Percentiles rank a stretch among this genome's conserved stretches.
These are phyloP conservation scores for Jatropha multifida DNA, from an alignment of 441 rosid species.

Conservation along the genomic window DNA sequence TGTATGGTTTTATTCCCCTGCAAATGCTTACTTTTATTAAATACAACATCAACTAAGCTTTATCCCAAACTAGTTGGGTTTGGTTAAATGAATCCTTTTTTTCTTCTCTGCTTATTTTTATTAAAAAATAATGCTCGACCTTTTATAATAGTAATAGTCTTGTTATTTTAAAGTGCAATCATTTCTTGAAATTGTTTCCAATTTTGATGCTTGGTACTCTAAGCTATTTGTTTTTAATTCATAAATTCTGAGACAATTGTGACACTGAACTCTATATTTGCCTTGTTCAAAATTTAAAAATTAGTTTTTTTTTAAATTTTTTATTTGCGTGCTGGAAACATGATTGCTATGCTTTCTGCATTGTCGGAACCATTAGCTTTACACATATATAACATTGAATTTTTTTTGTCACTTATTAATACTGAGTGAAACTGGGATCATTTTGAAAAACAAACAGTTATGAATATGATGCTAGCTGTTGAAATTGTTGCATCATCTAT, in stretches of 20 bases:
- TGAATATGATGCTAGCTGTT: background rate
- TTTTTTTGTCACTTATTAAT: background rate
- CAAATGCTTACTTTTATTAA: background rate
- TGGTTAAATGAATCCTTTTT: too few relatives aligned
- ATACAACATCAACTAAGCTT: too few relatives aligned
- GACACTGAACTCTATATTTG: background rate
- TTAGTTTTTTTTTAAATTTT: background rate
- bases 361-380: background rate
- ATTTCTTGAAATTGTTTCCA: background rate
- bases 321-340: background rate
- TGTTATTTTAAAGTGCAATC: background rate
- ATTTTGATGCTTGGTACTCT: background rate
- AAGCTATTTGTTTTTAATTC: background rate
- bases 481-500: constrained; percentile 11
- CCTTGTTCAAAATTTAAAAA: background rate
- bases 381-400: background rate
- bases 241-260: constrained; percentile 1
- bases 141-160: background rate
- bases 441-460: constrained; percentile 1
- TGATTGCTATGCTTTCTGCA: background rate
- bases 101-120: background rate
- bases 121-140: background rate
- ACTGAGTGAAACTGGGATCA: background rate
- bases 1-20: background rate
- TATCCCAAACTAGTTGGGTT: too few relatives aligned